Evolutionary conservation across 495 filamentous ascomycete genomes (phyloP), one percentile per base, ranked within the genome.

Genomic region (Penicillium desertorum): DNA sequence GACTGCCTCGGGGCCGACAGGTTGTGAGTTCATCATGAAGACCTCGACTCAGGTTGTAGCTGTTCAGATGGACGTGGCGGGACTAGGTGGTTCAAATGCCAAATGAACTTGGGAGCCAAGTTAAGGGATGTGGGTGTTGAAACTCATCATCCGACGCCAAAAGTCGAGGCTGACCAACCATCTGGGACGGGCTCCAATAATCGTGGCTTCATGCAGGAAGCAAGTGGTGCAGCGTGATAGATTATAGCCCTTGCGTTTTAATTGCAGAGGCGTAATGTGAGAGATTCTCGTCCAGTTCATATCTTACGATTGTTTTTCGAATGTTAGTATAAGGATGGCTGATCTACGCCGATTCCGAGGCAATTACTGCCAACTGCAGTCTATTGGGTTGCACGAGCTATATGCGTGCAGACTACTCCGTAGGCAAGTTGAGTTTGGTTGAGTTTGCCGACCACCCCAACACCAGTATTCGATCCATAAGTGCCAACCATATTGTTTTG

Each of bases 261-360:
- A 45, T 27, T 45, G 11, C 20, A 45, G 43, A 14, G 17, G 39
- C n/a, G 10, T 4, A 25, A 34, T 29, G 5, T 49, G 11, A 19
- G 25, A 30, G 1, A 36, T 49, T 49, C 4, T 7, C 7, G 23
- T 23, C 25, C 25, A 34, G 25, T 32, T 20, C 46, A 49, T 3
- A 3, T 34, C 9, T 34, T 5, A 32, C 32, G 20, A n/a, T 2
- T 51, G 9, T 4, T 23, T 37, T 37, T 12, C n/a, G 48, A 34
- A 51, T 51, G 30, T 32, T 23, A 17, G 19, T 61, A 19, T 68
- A 71, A 5, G 34, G 29, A 10, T 10, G 29, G 34, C 14, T 16
- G 5, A 14, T 16, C 34, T 16, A 5, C 34, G 5, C 30, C 34
- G 14, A 36, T 36, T n/a, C 12, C 1, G 12, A 36, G 14, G 16